Evolutionary conservation across 1,284 basidiomycete genomes (phyloP).

Genomic region (Bjerkandera adusta): DNA sequence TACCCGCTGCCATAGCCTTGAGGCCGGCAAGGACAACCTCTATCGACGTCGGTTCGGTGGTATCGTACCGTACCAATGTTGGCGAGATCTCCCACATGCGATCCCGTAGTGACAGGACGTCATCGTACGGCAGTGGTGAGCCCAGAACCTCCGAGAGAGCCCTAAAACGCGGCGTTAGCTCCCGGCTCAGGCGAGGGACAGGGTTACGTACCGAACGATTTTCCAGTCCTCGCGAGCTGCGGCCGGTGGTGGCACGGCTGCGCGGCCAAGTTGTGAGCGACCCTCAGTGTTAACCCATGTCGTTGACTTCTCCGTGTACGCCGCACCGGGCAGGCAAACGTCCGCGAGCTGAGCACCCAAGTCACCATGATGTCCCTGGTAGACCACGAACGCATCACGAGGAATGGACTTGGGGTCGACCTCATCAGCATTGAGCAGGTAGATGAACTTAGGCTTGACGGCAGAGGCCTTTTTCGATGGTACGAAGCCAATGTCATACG

Average conservation of each 20-base stretch:
- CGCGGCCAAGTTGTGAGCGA: constrained; percentile 86
- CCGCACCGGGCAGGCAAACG: constrained; percentile 90
- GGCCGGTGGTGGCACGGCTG: constrained; percentile 94
- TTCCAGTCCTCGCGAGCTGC: constrained; percentile 99
- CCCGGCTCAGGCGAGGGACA: constrained; percentile 1
- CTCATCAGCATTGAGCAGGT: constrained; percentile 96
- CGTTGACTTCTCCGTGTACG: constrained; percentile 94
- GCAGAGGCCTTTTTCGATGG: constrained; percentile 77
- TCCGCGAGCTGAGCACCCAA: constrained; percentile 96
- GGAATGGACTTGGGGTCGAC: constrained; percentile 91
- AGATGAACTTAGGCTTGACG: constrained; percentile 92
- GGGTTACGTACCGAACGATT: constrained; percentile 76
- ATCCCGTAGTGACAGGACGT: constrained; percentile 84
- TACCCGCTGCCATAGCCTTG: constrained; percentile 52
- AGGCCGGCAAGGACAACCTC: constrained; percentile 76
- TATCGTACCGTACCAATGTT: constrained; percentile 85
- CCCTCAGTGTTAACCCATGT: constrained; percentile 99
- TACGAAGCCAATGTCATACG: constrained; percentile 93
- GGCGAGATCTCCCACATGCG: constrained; percentile 98
- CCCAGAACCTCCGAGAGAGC: constrained; percentile 92
- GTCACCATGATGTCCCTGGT: constrained; percentile 99
- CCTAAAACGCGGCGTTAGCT: constrained; percentile 35
- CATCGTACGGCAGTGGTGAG: constrained; percentile 86
- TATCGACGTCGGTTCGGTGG: constrained; percentile 74
- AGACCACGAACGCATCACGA: constrained; percentile 94